phyloP scores from a whole-genome alignment of 345 rosid genomes.

The Orychophragmus violaceus region DNA sequence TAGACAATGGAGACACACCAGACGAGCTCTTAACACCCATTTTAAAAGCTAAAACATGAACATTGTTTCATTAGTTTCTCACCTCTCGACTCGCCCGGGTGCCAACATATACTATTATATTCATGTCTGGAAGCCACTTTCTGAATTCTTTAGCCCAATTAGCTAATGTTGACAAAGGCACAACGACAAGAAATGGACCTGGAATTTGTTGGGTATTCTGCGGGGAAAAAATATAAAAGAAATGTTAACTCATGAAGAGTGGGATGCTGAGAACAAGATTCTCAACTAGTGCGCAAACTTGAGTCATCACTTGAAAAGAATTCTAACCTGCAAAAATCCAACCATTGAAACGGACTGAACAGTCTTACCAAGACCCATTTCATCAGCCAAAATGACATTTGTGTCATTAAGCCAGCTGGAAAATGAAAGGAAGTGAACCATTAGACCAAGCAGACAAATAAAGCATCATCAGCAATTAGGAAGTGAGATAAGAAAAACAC shows the following conservation, averaged over 20 bases:
- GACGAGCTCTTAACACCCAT: slow-evolving; percentile 7
- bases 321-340: slow-evolving; percentile 87
- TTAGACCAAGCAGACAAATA: slow-evolving; percentile 4
- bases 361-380: slow-evolving; percentile 99
- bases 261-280: not conserved
- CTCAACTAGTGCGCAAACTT: slow-evolving; percentile 3
- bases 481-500: slow-evolving; percentile 36
- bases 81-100: slow-evolving; percentile 99
- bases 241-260: slow-evolving; percentile 12
- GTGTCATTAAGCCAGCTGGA: slow-evolving; percentile 98
- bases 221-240: slow-evolving; percentile 6
- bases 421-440: slow-evolving; percentile 10
- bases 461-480: not conserved
- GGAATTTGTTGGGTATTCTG: slow-evolving; percentile 95
- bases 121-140: slow-evolving; percentile 96
- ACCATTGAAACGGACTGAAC: slow-evolving; percentile 99
- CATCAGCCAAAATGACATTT: slow-evolving; percentile 99
- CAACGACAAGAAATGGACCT: slow-evolving; percentile 98
- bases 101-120: slow-evolving; percentile 93
- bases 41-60: not conserved
- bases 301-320: slow-evolving; percentile 1
- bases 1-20: slow-evolving; percentile 4
- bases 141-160: slow-evolving; percentile 99
- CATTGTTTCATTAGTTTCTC: slow-evolving; percentile 12
- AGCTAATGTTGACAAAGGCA: slow-evolving; percentile 92